A percentile compares a stretch with the other conserved stretches of the same genome.
Conservation (phyloP, 108 stramenopile genomes). For the Mayamaea pseudoterrestris region DNA sequence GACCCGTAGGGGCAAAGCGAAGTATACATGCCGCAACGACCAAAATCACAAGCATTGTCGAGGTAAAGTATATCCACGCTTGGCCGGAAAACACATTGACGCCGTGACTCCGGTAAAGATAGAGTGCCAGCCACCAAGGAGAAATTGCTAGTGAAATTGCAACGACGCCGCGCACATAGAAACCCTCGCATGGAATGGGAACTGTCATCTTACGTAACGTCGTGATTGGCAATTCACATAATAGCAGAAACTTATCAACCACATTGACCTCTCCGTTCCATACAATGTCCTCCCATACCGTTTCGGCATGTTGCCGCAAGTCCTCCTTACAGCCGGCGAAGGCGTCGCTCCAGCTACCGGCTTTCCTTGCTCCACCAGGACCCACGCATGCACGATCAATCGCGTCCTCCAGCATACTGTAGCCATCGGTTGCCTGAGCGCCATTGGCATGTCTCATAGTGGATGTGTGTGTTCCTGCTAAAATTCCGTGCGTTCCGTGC, state of each 20-base stretch:
- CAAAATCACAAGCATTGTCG: slow-evolving; percentile 14
- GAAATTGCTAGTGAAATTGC: slow-evolving; percentile 58
- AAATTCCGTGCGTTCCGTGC: slow-evolving; percentile 57
- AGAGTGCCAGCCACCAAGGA: slow-evolving; percentile 64
- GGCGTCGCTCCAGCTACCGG: slow-evolving; percentile 49
- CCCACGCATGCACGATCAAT: slow-evolving; percentile 53
- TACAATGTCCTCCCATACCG: slow-evolving; percentile 50
- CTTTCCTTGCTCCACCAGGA: slow-evolving; percentile 12
- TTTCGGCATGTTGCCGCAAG: slow-evolving; percentile 24
- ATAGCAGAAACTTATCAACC: slow-evolving; percentile 43
- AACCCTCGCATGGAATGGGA: slow-evolving; percentile 84
- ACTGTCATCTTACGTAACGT: slow-evolving; percentile 47
- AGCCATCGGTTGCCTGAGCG: slow-evolving; percentile 11
- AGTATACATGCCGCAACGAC: slow-evolving; percentile 28
- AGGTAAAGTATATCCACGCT: slow-evolving; percentile 14
- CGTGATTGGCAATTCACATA: slow-evolving; percentile 72
- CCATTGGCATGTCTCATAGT: slow-evolving; percentile 4
- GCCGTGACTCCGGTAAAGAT: slow-evolving; percentile 40
- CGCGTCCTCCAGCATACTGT: slow-evolving; percentile 28
- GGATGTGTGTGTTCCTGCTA: slow-evolving; percentile 15
- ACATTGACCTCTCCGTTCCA: slow-evolving; percentile 43
- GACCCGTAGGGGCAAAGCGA: slow-evolving; percentile 63
- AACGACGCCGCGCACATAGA: slow-evolving; percentile 67
- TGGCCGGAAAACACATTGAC: slow-evolving; percentile 23
- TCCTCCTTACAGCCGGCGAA: slow-evolving; percentile 44